phyloP scores from a whole-genome alignment of 345 rosid genomes.

The Gossypium turneri region DNA sequence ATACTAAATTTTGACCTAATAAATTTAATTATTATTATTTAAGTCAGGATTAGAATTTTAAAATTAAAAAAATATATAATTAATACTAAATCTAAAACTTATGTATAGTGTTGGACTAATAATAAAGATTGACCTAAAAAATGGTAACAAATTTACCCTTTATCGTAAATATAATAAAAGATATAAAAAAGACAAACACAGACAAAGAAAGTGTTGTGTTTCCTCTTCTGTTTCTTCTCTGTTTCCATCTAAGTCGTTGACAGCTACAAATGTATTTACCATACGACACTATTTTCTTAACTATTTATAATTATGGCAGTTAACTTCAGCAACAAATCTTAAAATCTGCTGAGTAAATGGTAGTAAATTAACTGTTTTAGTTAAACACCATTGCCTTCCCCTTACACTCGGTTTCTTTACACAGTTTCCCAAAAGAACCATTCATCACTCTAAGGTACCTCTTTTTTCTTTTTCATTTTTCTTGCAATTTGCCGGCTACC shows the following conservation, averaged over 20 bases:
- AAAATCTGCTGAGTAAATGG: background rate
- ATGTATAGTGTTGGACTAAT: no score
- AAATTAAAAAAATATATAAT: no score
- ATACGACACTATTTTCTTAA: background rate
- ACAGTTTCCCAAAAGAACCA: background rate
- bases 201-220: no score
- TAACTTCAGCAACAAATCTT: background rate
- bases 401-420: background rate
- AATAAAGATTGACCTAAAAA: no score
- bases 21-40: no score
- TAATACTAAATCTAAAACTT: no score
- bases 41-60: no score
- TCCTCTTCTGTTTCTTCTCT: no score
- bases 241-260: background rate
- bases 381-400: background rate
- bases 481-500: constrained; percentile 18
- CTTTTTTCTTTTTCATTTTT: background rate
- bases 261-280: background rate
- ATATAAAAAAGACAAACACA: no score
- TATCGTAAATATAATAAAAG: no score
- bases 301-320: background rate
- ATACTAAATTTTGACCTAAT: no score
- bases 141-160: no score
- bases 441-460: background rate
- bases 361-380: background rate